Base-by-base conservation (phyloP, 2,329 filamentous ascomycete genomes). In the Davidsoniella australis region DNA sequence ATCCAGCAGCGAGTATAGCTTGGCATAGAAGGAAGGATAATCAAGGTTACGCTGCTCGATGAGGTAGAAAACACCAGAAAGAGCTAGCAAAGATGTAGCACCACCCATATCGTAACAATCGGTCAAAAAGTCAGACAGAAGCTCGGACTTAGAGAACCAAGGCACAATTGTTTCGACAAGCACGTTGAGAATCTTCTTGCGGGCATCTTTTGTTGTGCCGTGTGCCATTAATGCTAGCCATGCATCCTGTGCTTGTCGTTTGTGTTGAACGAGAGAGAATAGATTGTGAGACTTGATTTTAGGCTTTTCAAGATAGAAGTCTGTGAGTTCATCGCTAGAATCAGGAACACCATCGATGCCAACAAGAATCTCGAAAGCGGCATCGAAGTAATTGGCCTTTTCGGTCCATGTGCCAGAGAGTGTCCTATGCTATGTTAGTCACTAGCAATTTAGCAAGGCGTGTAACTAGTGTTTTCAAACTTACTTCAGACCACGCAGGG, bases 71-170 rank as follows among this genome's bases (percentile, higher is more conserved):
- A 98, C 80, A 47, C 91, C 91, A 1, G 85, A 93, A 1, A 98
- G 71, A 1, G 93, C 87, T 17, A 95, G 73, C 4, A 98, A 71
- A 4, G 91, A 89, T 44, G 80, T 86, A 12, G 86, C 82, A 41
- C 91, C 91, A 47, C 89, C 87, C 6, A 80, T 69, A 58, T 95
- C 75, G 67, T 94, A 96, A 26, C 81, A 93, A 65, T 91, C 85
- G n/a, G 87, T 94, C 49, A 98, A 68, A 63, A 96, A 98, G 66
- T 98, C 91, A 72, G 94, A 87, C 33, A 98, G 73, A 39, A 94
- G 72, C 60, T 96, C 89, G 1, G 87, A 82, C 54, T 86, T 84
- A 44, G 71, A 74, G 64, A 96, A 94, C 84, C 86, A 94, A 0
- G 89, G 88, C 20, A 84, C 82, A 57, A 95, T 85, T 33, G 78